Base-by-base conservation (phyloP, 2,329 filamentous ascomycete species). In the Aspergillus fructus region DNA sequence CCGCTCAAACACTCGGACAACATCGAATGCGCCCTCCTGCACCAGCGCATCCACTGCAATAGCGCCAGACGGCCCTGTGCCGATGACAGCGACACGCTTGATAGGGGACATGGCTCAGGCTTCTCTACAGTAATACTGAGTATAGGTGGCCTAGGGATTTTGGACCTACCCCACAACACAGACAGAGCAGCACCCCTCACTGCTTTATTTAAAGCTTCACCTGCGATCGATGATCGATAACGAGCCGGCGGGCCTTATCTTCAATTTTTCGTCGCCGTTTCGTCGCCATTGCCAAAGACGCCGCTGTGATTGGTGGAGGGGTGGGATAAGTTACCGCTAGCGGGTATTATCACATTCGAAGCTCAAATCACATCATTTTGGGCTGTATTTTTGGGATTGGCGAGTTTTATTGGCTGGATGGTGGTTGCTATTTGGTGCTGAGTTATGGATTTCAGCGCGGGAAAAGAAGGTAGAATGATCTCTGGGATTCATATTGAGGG, bases 1-100 rank as follows among this genome's bases (percentile, higher is more conserved):
- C 27, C 85, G 76, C 66, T 88, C 85, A 66, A 88, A 88, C 0
- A 88, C 83, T 5, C 83, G 78, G 54, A 87, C 83, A 2, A 76
- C 69, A 57, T 86, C 81, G 64, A 88, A 88, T 0, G 73, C 66
- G 59, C 83, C 76, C 66, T 88, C 85, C 65, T 84, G 78, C 24
- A 78, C 79, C 30, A 88, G 70, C 4, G 85, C 84, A 73, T 88
- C 84, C 3, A 85, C 79, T 0, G 84, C 72, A 55, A 87, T 86
- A 12, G 82, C 82, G 3, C 85, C 85, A 3, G 82, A 78, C 6
- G 85, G 85, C 5, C 85, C 85, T 3, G 83, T 78, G 6, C 85
- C 85, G 63, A 88, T 84, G 5, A 88, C 78, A 17, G 85, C 85
- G 12, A 88, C 79, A 13, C 78, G 71, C 50, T 69, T 73, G 15